Evolutionary conservation across 345 rosid species (phyloP), one percentile per base, ranked within the genome.

Genomic region (Eucalyptus sideroxylon): DNA sequence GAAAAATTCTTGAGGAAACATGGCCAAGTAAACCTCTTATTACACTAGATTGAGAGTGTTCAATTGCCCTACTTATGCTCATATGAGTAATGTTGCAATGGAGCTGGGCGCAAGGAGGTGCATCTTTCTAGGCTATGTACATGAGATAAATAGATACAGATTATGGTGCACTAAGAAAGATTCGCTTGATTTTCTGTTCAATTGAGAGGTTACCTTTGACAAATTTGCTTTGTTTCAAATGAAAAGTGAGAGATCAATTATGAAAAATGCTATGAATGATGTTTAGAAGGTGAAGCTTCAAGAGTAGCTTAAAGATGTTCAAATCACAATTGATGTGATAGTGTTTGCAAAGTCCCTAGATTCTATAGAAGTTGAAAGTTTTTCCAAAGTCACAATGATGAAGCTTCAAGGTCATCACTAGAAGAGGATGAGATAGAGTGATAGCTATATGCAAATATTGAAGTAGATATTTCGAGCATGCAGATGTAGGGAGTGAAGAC

Each of bases 171-270:
- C 65, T 23, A 26, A 59, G 30, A 11, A 24, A 9, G 14, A 59
- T 59, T 24, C 13, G 0, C 14, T 5, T 0, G 0, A 26, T 24
- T 59, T 59, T 59, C 3, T 59, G 2, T 59, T 59, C 30, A 59
- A 26, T 0, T 9, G 6, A 9, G 65, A 24, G 13, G 65, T 59
- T 59, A 24, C 14, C 30, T 5, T 59, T 59, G 65, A 24, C 65
- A 59, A 59, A 26, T 59, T 26, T 24, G 30, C 65, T 59, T 26
- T 59, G 65, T 59, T 59, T 24, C 65, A 59, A 26, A 59, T 23
- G 6, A 59, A 2, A 26, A 59, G 65, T 5, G 14, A 59, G 30
- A 59, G 27, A 59, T 59, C 65, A 53, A 53, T 8, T 53, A 53
- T 8, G 10, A 19, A 53, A 53, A 53, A 53, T 53, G 5, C 59